These are phyloP conservation scores for Suillus weaverae DNA, from an alignment of 768 basidiomycete species.

Conservation along the genomic window DNA sequence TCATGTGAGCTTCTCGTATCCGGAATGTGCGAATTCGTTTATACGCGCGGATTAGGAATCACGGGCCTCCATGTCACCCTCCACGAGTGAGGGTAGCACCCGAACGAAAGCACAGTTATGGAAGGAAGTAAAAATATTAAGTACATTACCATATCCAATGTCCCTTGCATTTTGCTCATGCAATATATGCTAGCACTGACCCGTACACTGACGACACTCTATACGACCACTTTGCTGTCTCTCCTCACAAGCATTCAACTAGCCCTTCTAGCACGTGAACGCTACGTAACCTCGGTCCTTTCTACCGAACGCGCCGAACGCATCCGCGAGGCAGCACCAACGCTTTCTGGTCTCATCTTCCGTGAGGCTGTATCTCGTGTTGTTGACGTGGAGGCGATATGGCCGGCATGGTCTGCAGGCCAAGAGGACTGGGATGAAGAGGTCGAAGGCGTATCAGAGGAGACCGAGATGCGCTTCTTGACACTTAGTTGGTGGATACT, in stretches of 20 bases:
- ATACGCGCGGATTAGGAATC: background rate
- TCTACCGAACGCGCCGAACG: conserved; percentile 61
- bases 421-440: conserved; percentile 30
- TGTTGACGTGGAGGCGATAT: conserved; percentile 26
- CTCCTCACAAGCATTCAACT: conserved; percentile 89
- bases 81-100: conserved; percentile 21
- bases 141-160: conserved; percentile 38
- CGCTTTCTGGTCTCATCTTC: conserved; percentile 24
- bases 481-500: conserved; percentile 93
- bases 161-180: background rate
- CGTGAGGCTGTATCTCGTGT: conserved; percentile 27
- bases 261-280: conserved; percentile 76
- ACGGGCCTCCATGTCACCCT: conserved; percentile 5
- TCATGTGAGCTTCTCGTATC: background rate
- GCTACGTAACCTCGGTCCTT: conserved; percentile 72
- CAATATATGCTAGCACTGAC: conserved; percentile 65
- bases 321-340: conserved; percentile 39
- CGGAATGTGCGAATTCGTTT: too few relatives aligned
- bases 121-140: conserved; percentile 89
- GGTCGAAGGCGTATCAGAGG: conserved; percentile 49
- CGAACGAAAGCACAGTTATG: conserved; percentile 83
- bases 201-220: conserved; percentile 81
- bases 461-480: conserved; percentile 76
- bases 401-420: conserved; percentile 22
- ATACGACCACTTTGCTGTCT: conserved; percentile 81